Conservation (phyloP, 2,329 filamentous ascomycete species). For the Lachnellula hyalina region DNA sequence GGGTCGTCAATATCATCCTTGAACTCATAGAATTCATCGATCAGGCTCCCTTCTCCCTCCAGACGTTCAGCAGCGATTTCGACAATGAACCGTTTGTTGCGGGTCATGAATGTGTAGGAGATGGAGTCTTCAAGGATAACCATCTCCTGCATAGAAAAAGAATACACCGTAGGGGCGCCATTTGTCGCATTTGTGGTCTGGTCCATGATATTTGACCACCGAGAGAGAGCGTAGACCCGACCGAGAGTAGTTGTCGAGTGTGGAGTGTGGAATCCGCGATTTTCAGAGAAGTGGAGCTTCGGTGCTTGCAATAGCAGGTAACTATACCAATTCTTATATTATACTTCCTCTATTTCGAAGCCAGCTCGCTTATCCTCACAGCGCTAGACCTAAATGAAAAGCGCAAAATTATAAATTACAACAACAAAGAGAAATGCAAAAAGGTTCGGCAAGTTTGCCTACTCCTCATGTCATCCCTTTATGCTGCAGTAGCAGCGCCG, state of each 20-base stretch:
- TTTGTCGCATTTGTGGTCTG: constrained; percentile 2
- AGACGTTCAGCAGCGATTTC: constrained; percentile 1
- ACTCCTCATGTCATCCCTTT: no score
- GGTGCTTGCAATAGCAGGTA: constrained; percentile 1
- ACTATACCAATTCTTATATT: no score
- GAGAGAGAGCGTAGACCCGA: no score
- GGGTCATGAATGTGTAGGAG: constrained; percentile 1
- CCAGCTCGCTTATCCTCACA: no score
- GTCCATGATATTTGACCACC: background rate
- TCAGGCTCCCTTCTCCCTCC: background rate
- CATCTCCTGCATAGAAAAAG: constrained; percentile 1
- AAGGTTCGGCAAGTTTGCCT: no score
- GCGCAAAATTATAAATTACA: background rate
- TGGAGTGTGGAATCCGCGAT: background rate
- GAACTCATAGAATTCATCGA: background rate
- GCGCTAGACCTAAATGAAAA: no score
- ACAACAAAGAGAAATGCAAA: no score
- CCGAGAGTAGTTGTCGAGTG: background rate
- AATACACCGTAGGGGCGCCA: background rate
- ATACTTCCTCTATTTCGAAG: no score
- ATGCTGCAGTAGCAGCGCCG: no score
- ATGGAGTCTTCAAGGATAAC: background rate
- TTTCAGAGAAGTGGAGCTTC: constrained; percentile 1
- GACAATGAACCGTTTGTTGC: background rate
- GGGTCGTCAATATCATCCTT: constrained; percentile 1